Conservation (phyloP, 495 filamentous ascomycete genomes). For the Neurospora hispaniola region DNA sequence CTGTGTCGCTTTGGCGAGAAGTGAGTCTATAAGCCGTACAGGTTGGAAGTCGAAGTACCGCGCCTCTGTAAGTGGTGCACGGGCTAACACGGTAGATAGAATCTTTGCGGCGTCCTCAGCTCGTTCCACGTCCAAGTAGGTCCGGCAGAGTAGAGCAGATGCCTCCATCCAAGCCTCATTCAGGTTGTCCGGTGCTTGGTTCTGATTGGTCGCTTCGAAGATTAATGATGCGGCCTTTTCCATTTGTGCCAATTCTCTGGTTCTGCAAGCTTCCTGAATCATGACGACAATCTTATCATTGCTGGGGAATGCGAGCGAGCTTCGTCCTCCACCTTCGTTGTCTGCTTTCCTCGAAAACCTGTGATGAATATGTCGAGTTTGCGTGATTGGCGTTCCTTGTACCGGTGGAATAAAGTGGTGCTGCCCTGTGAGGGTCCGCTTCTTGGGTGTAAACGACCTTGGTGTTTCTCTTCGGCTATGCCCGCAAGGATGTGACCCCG, state of each 20-base stretch:
- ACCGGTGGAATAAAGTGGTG: not conserved
- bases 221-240: constrained; percentile 15
- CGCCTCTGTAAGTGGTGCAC: constrained; percentile 22
- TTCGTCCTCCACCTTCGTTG: constrained; percentile 2
- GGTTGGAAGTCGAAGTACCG: constrained; percentile 26
- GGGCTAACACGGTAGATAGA: constrained; percentile 14
- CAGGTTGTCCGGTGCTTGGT: constrained; percentile 9
- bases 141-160: constrained; percentile 25
- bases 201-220: constrained; percentile 9
- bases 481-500: not conserved
- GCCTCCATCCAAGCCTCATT: constrained; percentile 21
- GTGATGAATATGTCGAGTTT: not conserved
- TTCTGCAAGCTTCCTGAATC: constrained; percentile 11
- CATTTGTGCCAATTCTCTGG: constrained; percentile 11
- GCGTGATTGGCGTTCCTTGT: not conserved
- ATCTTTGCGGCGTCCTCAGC: constrained; percentile 24
- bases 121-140: constrained; percentile 18
- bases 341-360: not conserved
- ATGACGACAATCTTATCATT: constrained; percentile 7
- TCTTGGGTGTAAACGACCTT: not conserved
- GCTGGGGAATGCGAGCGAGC: constrained; percentile 5
- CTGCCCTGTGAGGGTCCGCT: not conserved
- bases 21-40: constrained; percentile 18
- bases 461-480: not conserved
- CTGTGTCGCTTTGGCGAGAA: constrained; percentile 11